phyloP scores from a whole-genome alignment of 176 grass and related monocot species.

The Avena insularis region DNA sequence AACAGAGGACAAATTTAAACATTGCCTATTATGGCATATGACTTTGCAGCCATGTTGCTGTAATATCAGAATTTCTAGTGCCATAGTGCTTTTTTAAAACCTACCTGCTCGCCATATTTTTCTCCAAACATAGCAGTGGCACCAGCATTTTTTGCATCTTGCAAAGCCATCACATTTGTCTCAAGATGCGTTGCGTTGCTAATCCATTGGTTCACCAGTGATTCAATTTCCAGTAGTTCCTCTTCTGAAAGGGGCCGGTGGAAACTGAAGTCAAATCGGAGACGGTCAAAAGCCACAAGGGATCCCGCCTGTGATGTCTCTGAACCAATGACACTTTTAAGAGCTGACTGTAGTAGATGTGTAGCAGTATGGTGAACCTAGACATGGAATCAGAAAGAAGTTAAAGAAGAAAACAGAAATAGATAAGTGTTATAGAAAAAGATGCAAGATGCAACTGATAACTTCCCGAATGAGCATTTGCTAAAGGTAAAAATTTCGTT shows the following conservation, averaged over 20 bases:
- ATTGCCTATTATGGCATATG: not conserved
- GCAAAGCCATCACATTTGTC: conserved; percentile 88
- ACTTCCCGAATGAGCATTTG: not conserved
- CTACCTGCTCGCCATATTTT: conserved; percentile 91
- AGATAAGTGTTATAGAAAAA: conserved; percentile 21
- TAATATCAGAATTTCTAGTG: not conserved
- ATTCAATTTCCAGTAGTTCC: conserved; percentile 82
- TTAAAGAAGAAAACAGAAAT: conserved; percentile 33
- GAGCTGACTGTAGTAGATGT: conserved; percentile 91
- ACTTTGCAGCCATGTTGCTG: conserved; percentile 18
- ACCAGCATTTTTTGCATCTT: conserved; percentile 90
- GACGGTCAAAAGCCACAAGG: conserved; percentile 90
- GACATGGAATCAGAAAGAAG: conserved; percentile 37
- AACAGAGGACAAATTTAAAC: conserved; percentile 18
- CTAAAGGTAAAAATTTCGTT: conserved; percentile 14
- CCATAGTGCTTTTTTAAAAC: not conserved
- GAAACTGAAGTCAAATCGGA: conserved; percentile 97
- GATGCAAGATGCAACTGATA: not conserved
- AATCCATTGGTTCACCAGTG: conserved; percentile 87
- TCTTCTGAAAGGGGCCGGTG: conserved; percentile 75
- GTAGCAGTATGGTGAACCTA: conserved; percentile 98
- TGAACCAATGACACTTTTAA: conserved; percentile 75
- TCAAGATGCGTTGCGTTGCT: conserved; percentile 65
- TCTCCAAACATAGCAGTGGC: conserved; percentile 98
- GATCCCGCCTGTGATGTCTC: conserved; percentile 98